Evolutionary conservation across 176 grass and related monocot genomes (phyloP).

Genomic region (Otatea glauca): DNA sequence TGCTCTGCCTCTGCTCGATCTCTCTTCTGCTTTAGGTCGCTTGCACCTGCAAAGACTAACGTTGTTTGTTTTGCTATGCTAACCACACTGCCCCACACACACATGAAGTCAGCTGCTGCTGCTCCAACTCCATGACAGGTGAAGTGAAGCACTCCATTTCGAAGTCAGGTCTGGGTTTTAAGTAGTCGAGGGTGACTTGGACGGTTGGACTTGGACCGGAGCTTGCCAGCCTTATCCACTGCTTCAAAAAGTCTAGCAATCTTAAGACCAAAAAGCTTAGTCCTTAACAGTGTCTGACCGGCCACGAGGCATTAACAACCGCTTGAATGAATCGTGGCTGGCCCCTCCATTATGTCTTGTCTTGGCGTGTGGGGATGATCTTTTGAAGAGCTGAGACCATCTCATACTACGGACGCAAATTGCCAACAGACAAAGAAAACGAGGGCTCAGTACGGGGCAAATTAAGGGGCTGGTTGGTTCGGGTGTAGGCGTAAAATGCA

Average conservation of each 20-base stretch:
- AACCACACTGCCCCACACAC: too few relatives aligned
- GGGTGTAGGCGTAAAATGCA: not conserved
- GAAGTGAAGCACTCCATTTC: not conserved
- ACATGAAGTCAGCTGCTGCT: not conserved
- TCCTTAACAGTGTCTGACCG: not conserved
- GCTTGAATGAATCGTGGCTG: too few relatives aligned
- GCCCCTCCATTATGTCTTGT: too few relatives aligned
- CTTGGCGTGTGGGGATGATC: too few relatives aligned
- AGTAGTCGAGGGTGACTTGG: slow-evolving; percentile 14
- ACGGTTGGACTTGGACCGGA: slow-evolving; percentile 25
- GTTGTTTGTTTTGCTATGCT: not conserved
- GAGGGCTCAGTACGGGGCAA: not conserved
- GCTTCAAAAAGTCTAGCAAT: not conserved
- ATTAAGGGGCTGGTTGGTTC: not conserved
- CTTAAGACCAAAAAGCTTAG: too few relatives aligned
- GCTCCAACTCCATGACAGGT: not conserved
- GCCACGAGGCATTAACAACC: not conserved
- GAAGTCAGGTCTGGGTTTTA: not conserved
- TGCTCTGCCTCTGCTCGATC: slow-evolving; percentile 26
- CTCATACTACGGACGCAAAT: not conserved
- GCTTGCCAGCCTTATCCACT: not conserved
- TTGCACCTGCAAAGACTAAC: not conserved
- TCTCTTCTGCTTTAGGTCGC: not conserved
- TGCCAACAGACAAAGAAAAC: not conserved
- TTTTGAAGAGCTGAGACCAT: not conserved